Percentiles rank a stretch among this genome's conserved stretches.
These are phyloP conservation scores for Dactylellina leptospora DNA, from an alignment of 2,329 filamentous ascomycete genomes.

Conservation along the genomic window DNA sequence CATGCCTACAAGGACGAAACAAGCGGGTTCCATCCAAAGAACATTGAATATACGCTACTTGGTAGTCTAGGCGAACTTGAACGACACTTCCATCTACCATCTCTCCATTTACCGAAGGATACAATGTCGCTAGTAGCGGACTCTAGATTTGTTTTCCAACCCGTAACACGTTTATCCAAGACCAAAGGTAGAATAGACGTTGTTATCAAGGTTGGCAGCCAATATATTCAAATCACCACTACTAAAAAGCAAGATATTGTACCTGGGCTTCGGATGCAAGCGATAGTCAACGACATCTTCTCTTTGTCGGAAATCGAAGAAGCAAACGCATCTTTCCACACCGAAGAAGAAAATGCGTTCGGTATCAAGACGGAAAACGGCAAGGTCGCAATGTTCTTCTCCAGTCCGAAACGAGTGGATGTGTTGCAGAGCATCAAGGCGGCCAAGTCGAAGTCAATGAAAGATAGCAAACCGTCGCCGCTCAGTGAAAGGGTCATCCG, in stretches of 20 bases:
- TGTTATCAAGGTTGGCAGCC: constrained; percentile 72
- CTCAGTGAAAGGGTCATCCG: constrained; percentile 72
- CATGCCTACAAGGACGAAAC: constrained; percentile 69
- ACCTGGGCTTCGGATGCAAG: constrained; percentile 69
- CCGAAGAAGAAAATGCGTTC: constrained; percentile 74
- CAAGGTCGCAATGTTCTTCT: constrained; percentile 77
- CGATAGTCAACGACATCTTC: constrained; percentile 75
- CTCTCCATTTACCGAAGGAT: constrained; percentile 74
- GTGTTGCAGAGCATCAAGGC: constrained; percentile 71
- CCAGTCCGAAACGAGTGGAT: constrained; percentile 71
- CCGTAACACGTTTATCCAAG: constrained; percentile 72
- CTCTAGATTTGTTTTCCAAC: constrained; percentile 72
- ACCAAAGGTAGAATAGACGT: constrained; percentile 77
- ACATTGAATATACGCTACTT: constrained; percentile 73
- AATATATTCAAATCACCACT: constrained; percentile 75
- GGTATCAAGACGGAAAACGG: constrained; percentile 74
- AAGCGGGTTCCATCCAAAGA: constrained; percentile 71
- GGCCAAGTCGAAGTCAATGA: constrained; percentile 72
- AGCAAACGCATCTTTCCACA: constrained; percentile 69
- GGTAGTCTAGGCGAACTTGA: constrained; percentile 73
- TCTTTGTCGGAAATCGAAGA: constrained; percentile 74
- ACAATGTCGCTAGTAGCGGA: constrained; percentile 75
- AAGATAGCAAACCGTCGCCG: constrained; percentile 70
- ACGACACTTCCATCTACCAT: constrained; percentile 72
- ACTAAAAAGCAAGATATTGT: constrained; percentile 74